Evolutionary conservation across 768 basidiomycete species (phyloP), one percentile per base, ranked within the genome.

Genomic region (Tylopilus sp.): DNA sequence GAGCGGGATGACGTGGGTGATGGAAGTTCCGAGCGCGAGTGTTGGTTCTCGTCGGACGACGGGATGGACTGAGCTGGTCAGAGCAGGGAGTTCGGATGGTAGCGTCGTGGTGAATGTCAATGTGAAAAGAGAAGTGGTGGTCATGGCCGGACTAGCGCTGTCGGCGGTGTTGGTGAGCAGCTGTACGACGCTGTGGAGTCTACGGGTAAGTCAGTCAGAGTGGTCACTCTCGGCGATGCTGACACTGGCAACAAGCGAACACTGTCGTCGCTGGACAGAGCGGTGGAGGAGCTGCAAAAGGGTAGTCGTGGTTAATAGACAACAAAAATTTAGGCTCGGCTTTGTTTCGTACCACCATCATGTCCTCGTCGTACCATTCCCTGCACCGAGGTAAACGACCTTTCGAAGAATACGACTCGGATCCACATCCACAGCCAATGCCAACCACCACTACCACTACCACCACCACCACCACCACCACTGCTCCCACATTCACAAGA

Each of bases 131-230:
- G 54, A 38, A 38, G 28, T 17, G 17, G 49, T 35, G 53, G 86
- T 86, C 52, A 83, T 76, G 40, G 87, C 66, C 91, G 89, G 94
- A 42, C 15, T 69, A 5, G 70, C 71, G 68, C 93, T 93, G 6
- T 88, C 82, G 4, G 70, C 63, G 59, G 80, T 10, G 50, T 69
- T 72, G 52, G 87, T 69, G 15, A 94, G 63, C 54, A 69, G 71
- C 47, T 79, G 77, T 33, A 92, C 69, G 0, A 85, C 76, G 63
- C 88, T 93, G 57, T 86, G 73, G 65, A 89, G 91, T 65, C 88
- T 82, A 53, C 87, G 67, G 12, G 88, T 82, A 15, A 90, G 74
- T 6, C 28, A 21, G 40, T 23, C n/a, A n/a, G n/a, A 10, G 26
- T 28, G 26, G 26, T 28, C 26, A 28, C 10, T 10, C 26, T 28